Percentiles rank a stretch among this genome's conserved stretches.
Evolutionary conservation across 2,329 filamentous ascomycete species (phyloP).

Genomic region (Pseudocercospora macadamiae): DNA sequence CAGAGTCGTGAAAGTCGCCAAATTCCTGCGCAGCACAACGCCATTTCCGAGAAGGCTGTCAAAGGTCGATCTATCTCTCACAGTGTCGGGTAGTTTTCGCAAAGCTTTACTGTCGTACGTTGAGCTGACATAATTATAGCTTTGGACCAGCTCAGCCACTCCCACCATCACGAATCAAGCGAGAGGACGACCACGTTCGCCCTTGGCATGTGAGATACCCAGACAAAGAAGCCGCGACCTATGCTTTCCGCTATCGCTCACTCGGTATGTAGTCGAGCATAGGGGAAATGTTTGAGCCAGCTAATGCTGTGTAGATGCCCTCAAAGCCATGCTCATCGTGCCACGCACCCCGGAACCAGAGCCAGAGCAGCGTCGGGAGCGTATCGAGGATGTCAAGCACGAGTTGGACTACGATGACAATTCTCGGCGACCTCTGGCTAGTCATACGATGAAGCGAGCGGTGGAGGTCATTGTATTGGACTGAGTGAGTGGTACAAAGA

Average conservation of each 20-base stretch:
- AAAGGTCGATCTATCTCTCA: slow-evolving; percentile 24
- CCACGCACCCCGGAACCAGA: slow-evolving; percentile 27
- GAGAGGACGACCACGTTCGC: neutral
- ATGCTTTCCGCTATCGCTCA: slow-evolving; percentile 29
- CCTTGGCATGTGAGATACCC: neutral
- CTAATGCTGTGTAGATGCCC: slow-evolving; percentile 15
- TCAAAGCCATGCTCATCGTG: slow-evolving; percentile 29
- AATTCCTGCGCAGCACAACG: neutral
- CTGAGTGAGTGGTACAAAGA: too few relatives aligned
- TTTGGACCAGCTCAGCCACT: neutral
- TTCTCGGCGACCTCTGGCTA: too few relatives aligned
- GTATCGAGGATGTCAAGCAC: slow-evolving; percentile 9
- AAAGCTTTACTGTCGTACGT: neutral
- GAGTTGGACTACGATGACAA: too few relatives aligned
- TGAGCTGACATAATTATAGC: neutral
- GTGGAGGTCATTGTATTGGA: too few relatives aligned
- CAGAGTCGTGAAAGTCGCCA: neutral
- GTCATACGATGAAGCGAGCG: too few relatives aligned
- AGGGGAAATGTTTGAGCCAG: neutral
- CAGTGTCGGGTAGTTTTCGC: neutral
- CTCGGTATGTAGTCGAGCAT: slow-evolving; percentile 9
- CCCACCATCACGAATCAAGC: neutral
- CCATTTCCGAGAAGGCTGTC: slow-evolving; percentile 23
- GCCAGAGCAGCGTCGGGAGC: slow-evolving; percentile 26
- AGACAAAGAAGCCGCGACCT: slow-evolving; percentile 10